These are phyloP conservation scores for Malassezia globosa DNA, from an alignment of 1,284 basidiomycete species.

Conservation along the genomic window DNA sequence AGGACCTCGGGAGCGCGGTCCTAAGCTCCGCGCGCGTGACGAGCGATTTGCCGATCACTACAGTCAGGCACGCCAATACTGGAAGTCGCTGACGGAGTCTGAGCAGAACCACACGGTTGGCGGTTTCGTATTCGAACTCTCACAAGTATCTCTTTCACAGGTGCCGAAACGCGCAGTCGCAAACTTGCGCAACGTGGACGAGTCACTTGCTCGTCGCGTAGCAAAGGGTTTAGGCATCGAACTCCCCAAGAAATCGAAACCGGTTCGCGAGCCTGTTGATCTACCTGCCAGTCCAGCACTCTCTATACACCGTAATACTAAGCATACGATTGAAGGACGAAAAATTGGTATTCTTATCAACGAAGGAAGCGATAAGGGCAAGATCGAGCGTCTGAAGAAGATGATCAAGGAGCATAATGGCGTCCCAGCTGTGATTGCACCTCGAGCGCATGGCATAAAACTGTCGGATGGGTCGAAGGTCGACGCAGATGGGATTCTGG, in stretches of 20 bases:
- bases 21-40: constrained; percentile 11
- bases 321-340: constrained; percentile 5
- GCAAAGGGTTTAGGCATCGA: constrained; percentile 10
- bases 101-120: constrained; percentile 8
- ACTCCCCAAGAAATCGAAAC: neutral
- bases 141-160: constrained; percentile 3
- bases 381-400: neutral
- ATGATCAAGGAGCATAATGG: constrained; percentile 2
- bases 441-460: neutral
- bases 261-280: neutral
- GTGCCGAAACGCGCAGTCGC: constrained; percentile 5
- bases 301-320: constrained; percentile 5
- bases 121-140: constrained; percentile 9
- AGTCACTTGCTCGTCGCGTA: neutral
- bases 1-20: constrained; percentile 10
- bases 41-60: constrained; percentile 13
- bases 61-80: constrained; percentile 10
- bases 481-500: constrained; percentile 1
- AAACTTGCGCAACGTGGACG: constrained; percentile 14
- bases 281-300: neutral
- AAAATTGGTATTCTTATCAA: constrained; percentile 5
- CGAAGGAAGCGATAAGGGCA: neutral
- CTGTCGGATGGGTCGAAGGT: constrained; percentile 6
- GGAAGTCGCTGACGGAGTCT: constrained; percentile 3
- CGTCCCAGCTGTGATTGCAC: neutral